Conservation (phyloP, 352 stramenopile species). For the Pythium dissimile region DNA sequence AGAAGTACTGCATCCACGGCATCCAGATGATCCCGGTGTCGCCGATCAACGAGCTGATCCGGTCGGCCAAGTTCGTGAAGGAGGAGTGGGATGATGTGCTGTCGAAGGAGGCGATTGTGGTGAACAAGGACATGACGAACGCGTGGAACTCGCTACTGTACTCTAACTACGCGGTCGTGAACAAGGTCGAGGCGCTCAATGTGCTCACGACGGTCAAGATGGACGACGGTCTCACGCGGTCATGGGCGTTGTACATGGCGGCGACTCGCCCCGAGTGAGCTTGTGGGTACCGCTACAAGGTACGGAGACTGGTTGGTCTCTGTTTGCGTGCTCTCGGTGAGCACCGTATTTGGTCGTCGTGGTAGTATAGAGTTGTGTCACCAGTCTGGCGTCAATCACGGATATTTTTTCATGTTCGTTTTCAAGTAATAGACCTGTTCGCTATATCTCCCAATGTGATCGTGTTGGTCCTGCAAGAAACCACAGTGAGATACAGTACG, state of each 20-base stretch:
- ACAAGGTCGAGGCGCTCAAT: conserved; percentile 43
- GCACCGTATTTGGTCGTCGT: too few relatives aligned
- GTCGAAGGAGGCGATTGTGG: conserved; percentile 57
- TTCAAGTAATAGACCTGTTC: too few relatives aligned
- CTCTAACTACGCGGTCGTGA: conserved; percentile 59
- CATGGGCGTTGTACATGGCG: conserved; percentile 72
- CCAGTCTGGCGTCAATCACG: too few relatives aligned
- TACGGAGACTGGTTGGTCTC: too few relatives aligned
- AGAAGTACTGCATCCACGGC: conserved; percentile 70
- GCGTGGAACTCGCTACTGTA: conserved; percentile 69
- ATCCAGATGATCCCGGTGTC: conserved; percentile 81
- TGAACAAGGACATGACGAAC: conserved; percentile 29
- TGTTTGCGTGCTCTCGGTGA: neutral
- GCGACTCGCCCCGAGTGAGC: conserved; percentile 30
- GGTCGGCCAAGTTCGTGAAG: conserved; percentile 53
- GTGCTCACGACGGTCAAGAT: conserved; percentile 44
- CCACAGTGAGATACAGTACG: too few relatives aligned
- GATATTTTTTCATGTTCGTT: too few relatives aligned
- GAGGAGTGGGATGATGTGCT: conserved; percentile 78
- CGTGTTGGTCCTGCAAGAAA: too few relatives aligned
- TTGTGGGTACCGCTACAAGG: too few relatives aligned
- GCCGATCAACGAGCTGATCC: conserved; percentile 63
- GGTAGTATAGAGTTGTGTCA: too few relatives aligned
- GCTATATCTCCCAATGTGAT: too few relatives aligned
- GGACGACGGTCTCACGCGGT: conserved; percentile 61